Evolutionary conservation across 108 stramenopile genomes (phyloP), one percentile per base, ranked within the genome.

Genomic region (Aurantiochytrium sp.): DNA sequence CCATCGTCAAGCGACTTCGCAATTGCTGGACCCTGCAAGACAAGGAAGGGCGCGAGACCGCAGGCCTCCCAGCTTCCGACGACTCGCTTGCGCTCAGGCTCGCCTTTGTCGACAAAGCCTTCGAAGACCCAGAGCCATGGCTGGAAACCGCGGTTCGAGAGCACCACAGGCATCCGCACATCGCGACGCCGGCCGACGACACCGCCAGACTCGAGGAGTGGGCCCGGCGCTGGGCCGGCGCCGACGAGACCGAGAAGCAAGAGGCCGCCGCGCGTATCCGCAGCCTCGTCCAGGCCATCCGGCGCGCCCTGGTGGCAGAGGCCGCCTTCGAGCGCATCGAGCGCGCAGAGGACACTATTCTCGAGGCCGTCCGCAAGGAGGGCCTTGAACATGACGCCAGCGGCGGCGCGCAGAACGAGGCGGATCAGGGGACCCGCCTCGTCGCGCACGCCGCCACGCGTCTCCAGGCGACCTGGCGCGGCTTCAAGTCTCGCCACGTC

Each of bases 241-340:
- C 73, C 36, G 73, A 41, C n/a, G 73, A 6, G 12, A 6, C 6
- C 42, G 73, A 81, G 45, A 37, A 42, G 17, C 10, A 81, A 2
- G 45, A 48, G 17, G 73, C 73, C 6, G 45, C 39, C 6, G 45
- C 1, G 39, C 39, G 3, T 1, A 81, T 41, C 45, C n/a, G 30
- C 6, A 48, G 27, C 12, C 39, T 81, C 12, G n/a, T 24, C 10
- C 42, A 22, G 6, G 73, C 73, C 0, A 48, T 81, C 12, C 42
- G 30, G 6, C 39, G 45, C n/a, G 73, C 73, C 12, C 45, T 81
- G 2, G 42, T 27, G 21, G 73, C 73, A 0, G 73, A 81, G 32
- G 45, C 42, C 15, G 73, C 73, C n/a, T 81, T 81, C 45, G 73
- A 81, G 24, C 10, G 45, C 21, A 81, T 81, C 73, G 73, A 81